Base-by-base conservation (phyloP, 371 early-diverging fungal species). In the Mortierella sp. region DNA sequence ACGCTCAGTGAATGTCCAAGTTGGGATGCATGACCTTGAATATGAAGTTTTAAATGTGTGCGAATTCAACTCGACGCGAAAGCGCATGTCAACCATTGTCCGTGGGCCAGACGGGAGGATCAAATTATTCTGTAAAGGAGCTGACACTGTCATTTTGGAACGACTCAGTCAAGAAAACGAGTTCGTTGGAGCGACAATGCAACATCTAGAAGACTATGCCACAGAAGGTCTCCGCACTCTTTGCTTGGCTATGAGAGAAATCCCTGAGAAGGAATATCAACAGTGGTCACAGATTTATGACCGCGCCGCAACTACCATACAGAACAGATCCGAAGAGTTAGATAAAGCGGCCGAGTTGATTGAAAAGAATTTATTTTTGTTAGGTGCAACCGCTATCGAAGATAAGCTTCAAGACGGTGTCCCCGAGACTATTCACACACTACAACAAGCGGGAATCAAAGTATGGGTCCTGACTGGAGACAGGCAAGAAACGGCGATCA, bases 301-400 rank as follows among this genome's bases (percentile, higher is more conserved):
- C 32, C 93, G 92, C 70, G 98, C 98, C 0, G 87, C 97, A 0
- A 97, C 96, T 4, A 96, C 97, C 0, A 87, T 98, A 63, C 92
- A 89, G 50, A 95, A 97, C 80, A 93, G 99, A 66, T 85, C 90
- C 11, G 95, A 95, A 10, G 95, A 93, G 76, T 83, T 99, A 8
- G 97, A 96, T 69, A 92, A 91, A 72, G 97, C 95, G 10, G 97
- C 97, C 0, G 99, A 98, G 76, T 79, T 96, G 85, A 98, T 98
- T 70, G 99, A 99, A 76, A 93, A 95, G 73, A 92, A 97, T 66
- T 74, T 99, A 77, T 92, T 94, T 47, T 86, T 97, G 68, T 74
- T 99, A 28, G 99, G 99, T 13, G 97, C 98, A 0, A 98, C 99
- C 2, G 99, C 99, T 16, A 98, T 99, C 77, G 99, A 99, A 87